Base-by-base conservation (phyloP, 2,329 filamentous ascomycete species). In the Aspergillus sp. region DNA sequence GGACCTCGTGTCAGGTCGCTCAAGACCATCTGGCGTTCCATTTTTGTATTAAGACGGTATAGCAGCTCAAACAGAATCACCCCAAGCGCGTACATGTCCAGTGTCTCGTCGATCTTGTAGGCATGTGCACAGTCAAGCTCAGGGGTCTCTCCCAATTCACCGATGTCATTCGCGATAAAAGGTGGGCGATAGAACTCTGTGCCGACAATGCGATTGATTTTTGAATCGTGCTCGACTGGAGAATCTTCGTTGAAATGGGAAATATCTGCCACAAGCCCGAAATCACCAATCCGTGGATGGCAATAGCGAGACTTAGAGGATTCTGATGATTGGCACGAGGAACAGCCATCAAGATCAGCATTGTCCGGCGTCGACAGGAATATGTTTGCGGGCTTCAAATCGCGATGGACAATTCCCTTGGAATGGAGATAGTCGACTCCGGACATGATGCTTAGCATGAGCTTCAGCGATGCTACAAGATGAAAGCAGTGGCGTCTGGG, bases 361-460 rank as follows among this genome's bases (percentile, higher is more conserved):
- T 73, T 76, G 16, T 79, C 76, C 3, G 75, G 67, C 1, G 73
- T 71, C 2, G 80, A 81, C 0, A 88, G 71, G 66, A 88, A 87
- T 23, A 88, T 81, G 58, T 88, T 88, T 3, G 81, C 82, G 0
- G 86, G 86, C 61, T 88, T 88, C 19, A 88, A 73, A 61, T 88
- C 86, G 9, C 85, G 81, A 60, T 88, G 86, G 0, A 87, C 78
- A 45, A 88, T 80, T 5, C 77, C 76, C 53, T 83, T 76, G 0
- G 74, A 70, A 59, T 88, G 86, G 2, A 88, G 75, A 60, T 88
- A 88, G 52, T 85, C 78, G 3, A 88, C 79, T 1, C 85, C 86
- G 7, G 84, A 80, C 1, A 87, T 69, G 25, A 88, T 81, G 1
- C 78, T 78, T 11, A 81, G 68, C n/a, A 88, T 72, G 1, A 88